Evolutionary conservation across 805 yeast species (phyloP).

Genomic region (Candida chilensis): DNA sequence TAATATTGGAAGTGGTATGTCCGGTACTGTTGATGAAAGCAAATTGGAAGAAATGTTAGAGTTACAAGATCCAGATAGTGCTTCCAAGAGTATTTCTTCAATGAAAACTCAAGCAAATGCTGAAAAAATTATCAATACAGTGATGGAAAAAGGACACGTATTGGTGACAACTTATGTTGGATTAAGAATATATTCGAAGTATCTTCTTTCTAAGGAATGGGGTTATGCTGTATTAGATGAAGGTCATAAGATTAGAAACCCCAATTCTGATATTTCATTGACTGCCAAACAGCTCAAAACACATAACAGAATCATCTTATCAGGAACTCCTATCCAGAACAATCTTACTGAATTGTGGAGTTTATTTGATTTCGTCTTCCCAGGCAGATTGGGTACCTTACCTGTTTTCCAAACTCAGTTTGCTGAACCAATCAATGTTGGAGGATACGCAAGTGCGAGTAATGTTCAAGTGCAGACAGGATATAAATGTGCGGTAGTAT

Average conservation of each 20-base stretch:
- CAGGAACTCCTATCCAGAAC: constrained; percentile 97
- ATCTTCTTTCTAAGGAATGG: constrained; percentile 67
- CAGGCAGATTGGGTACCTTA: constrained; percentile 88
- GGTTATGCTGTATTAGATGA: constrained; percentile 89
- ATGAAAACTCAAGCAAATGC: constrained; percentile 28
- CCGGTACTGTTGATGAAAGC: constrained; percentile 31
- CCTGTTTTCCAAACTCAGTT: constrained; percentile 94
- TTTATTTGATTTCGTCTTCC: constrained; percentile 87
- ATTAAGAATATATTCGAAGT: constrained; percentile 54
- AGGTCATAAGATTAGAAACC: constrained; percentile 95
- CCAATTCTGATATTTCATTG: constrained; percentile 81
- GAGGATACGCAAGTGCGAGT: constrained; percentile 98
- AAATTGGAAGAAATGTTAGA: constrained; percentile 43
- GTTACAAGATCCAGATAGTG: constrained; percentile 28
- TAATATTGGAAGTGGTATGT: constrained; percentile 88
- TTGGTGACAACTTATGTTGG: constrained; percentile 91
- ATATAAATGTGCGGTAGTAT: constrained; percentile 87
- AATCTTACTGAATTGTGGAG: constrained; percentile 91
- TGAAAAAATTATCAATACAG: constrained; percentile 41
- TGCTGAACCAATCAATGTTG: constrained; percentile 85
- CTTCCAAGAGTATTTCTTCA: constrained; percentile 12
- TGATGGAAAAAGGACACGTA: constrained; percentile 68
- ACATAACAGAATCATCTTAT: constrained; percentile 74
- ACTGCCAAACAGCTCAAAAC: constrained; percentile 81
- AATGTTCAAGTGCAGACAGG: constrained; percentile 95